These are phyloP conservation scores for Penicillium nucicola DNA, from an alignment of 495 filamentous ascomycete species.

Conservation along the genomic window DNA sequence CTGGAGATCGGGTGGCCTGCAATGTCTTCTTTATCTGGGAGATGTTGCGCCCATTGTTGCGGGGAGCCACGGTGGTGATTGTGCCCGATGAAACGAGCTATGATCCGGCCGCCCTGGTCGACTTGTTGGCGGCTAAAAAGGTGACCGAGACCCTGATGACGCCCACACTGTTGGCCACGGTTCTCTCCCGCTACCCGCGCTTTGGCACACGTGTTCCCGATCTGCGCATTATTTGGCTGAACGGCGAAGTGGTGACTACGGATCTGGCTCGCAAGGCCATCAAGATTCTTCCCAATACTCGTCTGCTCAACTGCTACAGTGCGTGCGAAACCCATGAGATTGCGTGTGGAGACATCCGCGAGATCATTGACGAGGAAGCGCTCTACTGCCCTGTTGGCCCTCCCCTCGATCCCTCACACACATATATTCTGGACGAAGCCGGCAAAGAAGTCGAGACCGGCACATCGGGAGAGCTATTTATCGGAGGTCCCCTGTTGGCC, in stretches of 20 bases:
- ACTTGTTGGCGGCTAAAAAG: constrained; percentile 52
- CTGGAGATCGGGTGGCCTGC: constrained; percentile 65
- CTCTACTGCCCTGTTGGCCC: constrained; percentile 61
- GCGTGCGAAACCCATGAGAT: constrained; percentile 73
- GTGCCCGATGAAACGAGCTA: constrained; percentile 68
- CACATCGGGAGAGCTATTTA: constrained; percentile 72
- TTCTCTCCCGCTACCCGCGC: constrained; percentile 57
- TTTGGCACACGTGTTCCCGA: constrained; percentile 54
- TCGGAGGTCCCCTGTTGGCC: constrained; percentile 79
- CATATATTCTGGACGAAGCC: constrained; percentile 58
- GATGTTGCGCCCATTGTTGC: constrained; percentile 64
- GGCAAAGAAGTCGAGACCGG: constrained; percentile 58
- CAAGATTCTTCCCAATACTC: constrained; percentile 58
- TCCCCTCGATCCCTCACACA: constrained; percentile 54
- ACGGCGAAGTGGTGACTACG: constrained; percentile 68
- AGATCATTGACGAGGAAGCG: constrained; percentile 52
- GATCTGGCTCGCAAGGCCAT: constrained; percentile 60
- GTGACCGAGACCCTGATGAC: constrained; percentile 73
- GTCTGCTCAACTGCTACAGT: constrained; percentile 68
- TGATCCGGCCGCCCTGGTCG: constrained; percentile 63
- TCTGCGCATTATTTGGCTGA: constrained; percentile 62
- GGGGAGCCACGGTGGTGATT: constrained; percentile 63
- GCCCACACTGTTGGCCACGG: constrained; percentile 63
- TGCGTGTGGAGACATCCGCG: constrained; percentile 65
- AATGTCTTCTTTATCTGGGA: constrained; percentile 78